Evolutionary conservation across 495 filamentous ascomycete species (phyloP), one percentile per base, ranked within the genome.

Genomic region (Pseudomonodictys pantanalensis): DNA sequence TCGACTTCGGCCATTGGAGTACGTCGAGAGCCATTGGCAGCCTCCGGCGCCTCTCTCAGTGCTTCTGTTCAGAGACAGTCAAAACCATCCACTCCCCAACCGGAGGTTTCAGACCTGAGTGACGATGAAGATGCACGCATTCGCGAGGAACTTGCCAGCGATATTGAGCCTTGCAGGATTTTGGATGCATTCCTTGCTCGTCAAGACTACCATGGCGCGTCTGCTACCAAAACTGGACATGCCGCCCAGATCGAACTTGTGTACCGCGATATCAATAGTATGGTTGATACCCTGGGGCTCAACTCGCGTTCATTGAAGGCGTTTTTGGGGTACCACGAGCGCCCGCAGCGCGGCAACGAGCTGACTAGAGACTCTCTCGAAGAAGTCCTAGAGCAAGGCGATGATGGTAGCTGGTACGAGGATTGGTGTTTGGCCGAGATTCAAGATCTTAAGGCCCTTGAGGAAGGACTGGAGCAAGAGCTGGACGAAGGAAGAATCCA

Each of bases 231-330:
- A 55, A 79, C 81, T 32, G 85, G 83, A 23, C 78, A 91, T 60
- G 81, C 88, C 18, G 83, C 86, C 32, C 85, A 90, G 72, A 87
- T 95, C 55, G 95, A 97, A 70, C 79, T 84, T 23, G 76, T 97
- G 0, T 97, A 92, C 73, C 81, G 90, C 12, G 95, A 97, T 62
- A 90, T 96, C 65, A 97, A 97, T 71, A 88, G 87, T 11, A 99
- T 97, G 93, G 81, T 97, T 25, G 91, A 97, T 67, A 91, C 88
- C 1, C 72, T 97, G 18, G 95, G 92, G 6, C 78, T 97, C 29
- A 97, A 97, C 70, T 84, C 87, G 24, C 84, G 89, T 3, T 82
- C 85, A 10, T 72, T 99, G 24, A 75, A 83, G 43, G 79, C 82
- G 0, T 99, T 90, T 68, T 78, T 89, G 24, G 75, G 78, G 32